These are phyloP conservation scores for Anastatica hierochuntica DNA, from an alignment of 345 rosid genomes.

Conservation along the genomic window DNA sequence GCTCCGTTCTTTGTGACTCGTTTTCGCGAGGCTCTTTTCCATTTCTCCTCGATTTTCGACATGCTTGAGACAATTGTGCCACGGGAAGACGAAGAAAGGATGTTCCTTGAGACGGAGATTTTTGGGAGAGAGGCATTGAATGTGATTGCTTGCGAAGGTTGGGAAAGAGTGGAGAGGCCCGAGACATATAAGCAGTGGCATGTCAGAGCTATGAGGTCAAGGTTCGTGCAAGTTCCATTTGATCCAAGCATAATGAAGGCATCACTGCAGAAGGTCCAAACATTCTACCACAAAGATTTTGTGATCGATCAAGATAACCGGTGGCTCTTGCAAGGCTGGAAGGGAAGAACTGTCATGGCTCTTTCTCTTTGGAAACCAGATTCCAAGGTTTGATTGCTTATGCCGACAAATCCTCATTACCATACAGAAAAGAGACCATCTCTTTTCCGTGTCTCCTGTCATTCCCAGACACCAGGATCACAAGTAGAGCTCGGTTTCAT, in stretches of 20 bases:
- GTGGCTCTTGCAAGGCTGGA: conserved; percentile 96
- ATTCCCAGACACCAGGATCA: neutral
- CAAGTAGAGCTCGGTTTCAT: conserved; percentile 5
- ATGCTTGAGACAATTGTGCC: conserved; percentile 73
- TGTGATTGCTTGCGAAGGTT: conserved; percentile 79
- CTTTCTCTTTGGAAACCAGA: conserved; percentile 77
- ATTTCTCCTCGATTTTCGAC: conserved; percentile 84
- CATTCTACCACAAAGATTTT: conserved; percentile 66
- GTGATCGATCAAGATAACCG: conserved; percentile 55
- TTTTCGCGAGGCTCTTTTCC: conserved; percentile 85
- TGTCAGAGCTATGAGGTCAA: conserved; percentile 56
- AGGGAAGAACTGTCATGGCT: conserved; percentile 68
- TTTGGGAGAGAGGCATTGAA: conserved; percentile 80
- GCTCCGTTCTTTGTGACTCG: conserved; percentile 88
- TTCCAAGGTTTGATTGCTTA: conserved; percentile 15
- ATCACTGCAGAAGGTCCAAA: conserved; percentile 35
- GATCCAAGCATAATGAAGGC: conserved; percentile 33
- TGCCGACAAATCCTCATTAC: neutral
- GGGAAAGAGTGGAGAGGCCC: conserved; percentile 66
- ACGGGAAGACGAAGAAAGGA: conserved; percentile 62
- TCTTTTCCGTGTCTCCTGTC: neutral
- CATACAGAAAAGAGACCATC: too few species aligned
- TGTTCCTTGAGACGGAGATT: conserved; percentile 63
- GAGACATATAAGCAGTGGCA: conserved; percentile 78
- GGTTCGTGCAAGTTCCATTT: conserved; percentile 60